These are phyloP conservation scores for Metarhizium guizhouense DNA, from an alignment of 2,329 filamentous ascomycete genomes.

Conservation along the genomic window DNA sequence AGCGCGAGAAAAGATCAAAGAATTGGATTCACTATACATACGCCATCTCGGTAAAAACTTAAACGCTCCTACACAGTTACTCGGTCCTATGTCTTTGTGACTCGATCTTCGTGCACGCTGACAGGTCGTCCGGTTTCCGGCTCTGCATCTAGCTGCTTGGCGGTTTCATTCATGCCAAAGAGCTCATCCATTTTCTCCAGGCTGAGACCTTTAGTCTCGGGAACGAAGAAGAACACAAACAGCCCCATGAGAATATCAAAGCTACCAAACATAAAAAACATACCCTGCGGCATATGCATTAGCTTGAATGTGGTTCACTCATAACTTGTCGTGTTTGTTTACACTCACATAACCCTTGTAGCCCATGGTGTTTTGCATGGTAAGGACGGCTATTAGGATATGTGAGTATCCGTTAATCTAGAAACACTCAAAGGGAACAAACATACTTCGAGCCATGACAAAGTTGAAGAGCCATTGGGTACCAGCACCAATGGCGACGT, in stretches of 20 bases:
- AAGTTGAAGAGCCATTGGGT: conserved; percentile 72
- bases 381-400: conserved; percentile 41
- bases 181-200: conserved; percentile 60
- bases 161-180: conserved; percentile 47
- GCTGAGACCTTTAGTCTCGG: conserved; percentile 59
- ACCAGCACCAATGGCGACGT: conserved; percentile 58
- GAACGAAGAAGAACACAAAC: conserved; percentile 59
- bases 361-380: conserved; percentile 52
- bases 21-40: not conserved
- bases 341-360: conserved; percentile 29
- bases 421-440: conserved; percentile 3
- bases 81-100: conserved; percentile 5
- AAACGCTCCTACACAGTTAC: not conserved
- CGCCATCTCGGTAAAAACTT: not conserved
- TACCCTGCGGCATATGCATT: conserved; percentile 30
- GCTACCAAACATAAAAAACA: conserved; percentile 60
- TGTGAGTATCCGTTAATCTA: not conserved
- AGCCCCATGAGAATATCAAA: conserved; percentile 58
- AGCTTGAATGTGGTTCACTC: not conserved
- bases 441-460: conserved; percentile 50
- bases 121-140: conserved; percentile 16
- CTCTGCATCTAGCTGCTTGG: conserved; percentile 22
- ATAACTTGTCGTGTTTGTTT: not conserved
- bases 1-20: too few species aligned
- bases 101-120: conserved; percentile 18